Evolutionary conservation across 176 grass and related monocot species (phyloP).

Genomic region (Dactylis glomerata): DNA sequence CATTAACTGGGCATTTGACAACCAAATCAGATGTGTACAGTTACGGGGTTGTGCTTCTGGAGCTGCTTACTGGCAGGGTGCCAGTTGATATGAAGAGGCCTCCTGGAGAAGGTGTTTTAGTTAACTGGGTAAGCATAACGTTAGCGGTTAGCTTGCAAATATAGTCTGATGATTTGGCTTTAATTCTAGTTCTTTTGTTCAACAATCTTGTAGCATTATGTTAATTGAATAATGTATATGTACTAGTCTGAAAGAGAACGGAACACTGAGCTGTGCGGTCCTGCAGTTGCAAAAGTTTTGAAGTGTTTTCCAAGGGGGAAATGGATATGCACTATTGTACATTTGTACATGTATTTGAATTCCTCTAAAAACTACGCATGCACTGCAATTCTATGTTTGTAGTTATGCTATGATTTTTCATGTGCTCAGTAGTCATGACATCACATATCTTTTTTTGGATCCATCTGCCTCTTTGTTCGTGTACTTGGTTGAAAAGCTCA

Average conservation of each 20-base stretch:
- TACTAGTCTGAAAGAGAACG: constrained; percentile 8
- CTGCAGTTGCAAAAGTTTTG: constrained; percentile 6
- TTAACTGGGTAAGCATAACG: constrained; percentile 71
- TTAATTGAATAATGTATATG: not conserved
- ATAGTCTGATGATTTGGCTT: constrained; percentile 6
- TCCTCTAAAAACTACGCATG: not conserved
- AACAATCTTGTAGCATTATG: constrained; percentile 6
- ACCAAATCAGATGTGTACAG: constrained; percentile 99
- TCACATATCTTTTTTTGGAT: constrained; percentile 16
- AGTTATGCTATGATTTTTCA: constrained; percentile 7
- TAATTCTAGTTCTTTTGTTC: constrained; percentile 18
- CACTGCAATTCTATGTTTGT: not conserved
- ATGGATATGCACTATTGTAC: not conserved
- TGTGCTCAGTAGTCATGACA: not conserved
- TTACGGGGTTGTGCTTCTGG: constrained; percentile 91
- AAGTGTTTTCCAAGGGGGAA: not conserved
- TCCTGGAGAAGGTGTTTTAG: constrained; percentile 83
- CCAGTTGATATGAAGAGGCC: constrained; percentile 94
- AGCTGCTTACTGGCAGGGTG: constrained; percentile 90
- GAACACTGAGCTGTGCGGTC: not conserved
- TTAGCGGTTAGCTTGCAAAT: not conserved
- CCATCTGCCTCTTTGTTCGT: constrained; percentile 14
- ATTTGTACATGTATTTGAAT: not conserved
- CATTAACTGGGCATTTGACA: constrained; percentile 91
- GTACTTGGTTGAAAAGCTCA: constrained; percentile 5